A percentile compares a stretch with the other conserved stretches of the same genome.
These are phyloP conservation scores for Aspergillus cavernicola DNA, from an alignment of 495 filamentous ascomycete genomes.

Conservation along the genomic window DNA sequence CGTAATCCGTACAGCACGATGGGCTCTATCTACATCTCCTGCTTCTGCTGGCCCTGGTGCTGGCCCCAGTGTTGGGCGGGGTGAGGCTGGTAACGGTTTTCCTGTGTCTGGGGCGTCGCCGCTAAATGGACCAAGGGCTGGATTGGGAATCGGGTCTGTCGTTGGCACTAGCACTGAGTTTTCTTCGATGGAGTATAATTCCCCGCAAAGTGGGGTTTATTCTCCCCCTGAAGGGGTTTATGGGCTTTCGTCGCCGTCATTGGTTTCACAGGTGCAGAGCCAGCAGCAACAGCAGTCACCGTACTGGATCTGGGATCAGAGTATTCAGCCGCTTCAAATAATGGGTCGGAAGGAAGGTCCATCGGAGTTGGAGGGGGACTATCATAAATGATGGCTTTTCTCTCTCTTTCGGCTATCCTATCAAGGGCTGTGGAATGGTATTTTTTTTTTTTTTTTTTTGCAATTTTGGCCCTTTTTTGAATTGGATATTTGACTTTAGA, in stretches of 20 bases:
- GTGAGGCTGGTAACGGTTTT: background rate
- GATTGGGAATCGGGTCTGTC: background rate
- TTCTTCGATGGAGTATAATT: background rate
- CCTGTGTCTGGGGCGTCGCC: background rate
- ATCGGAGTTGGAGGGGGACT: conserved; percentile 28
- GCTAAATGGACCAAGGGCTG: background rate
- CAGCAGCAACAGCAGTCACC: conserved; percentile 11
- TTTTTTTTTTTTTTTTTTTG: background rate
- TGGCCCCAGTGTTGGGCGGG: background rate
- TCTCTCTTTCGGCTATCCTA: background rate
- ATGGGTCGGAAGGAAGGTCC: conserved; percentile 12
- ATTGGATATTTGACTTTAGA: background rate
- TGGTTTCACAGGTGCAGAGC: background rate
- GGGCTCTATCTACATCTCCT: background rate
- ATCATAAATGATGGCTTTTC: background rate
- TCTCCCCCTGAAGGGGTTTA: background rate
- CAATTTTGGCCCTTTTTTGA: background rate
- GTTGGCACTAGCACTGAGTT: background rate
- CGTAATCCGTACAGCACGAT: background rate
- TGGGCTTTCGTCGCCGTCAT: background rate
- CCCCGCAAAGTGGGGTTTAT: background rate
- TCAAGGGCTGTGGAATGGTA: background rate
- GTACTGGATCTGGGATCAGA: conserved; percentile 28
- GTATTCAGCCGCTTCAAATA: conserved; percentile 6
- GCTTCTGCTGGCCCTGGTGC: background rate